These are phyloP conservation scores for Dichotomopilus funicola DNA, from an alignment of 2,329 filamentous ascomycete genomes.

Conservation along the genomic window DNA sequence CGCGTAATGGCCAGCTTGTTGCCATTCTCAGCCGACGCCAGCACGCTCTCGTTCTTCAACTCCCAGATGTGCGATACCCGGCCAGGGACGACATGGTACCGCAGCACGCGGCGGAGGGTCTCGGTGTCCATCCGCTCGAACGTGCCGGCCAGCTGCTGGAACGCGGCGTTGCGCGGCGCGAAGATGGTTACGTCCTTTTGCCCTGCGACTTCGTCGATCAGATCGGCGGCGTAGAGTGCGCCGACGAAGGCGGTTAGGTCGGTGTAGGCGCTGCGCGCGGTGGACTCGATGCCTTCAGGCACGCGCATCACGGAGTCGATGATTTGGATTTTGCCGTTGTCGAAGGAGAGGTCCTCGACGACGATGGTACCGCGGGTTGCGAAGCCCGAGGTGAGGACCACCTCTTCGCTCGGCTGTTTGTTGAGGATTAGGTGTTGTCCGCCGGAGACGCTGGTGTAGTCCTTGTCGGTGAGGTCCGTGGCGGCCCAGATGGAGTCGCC, in stretches of 20 bases:
- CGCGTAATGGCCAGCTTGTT: constrained; percentile 42
- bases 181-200: constrained; percentile 47
- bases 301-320: constrained; percentile 47
- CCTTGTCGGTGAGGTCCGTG: constrained; percentile 36
- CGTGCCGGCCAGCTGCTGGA: constrained; percentile 42
- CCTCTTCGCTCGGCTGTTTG: constrained; percentile 37
- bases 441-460: constrained; percentile 42
- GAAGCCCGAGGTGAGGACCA: constrained; percentile 35
- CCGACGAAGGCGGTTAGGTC: constrained; percentile 37
- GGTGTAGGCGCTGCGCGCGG: constrained; percentile 30
- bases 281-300: constrained; percentile 34
- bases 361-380: constrained; percentile 39
- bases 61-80: constrained; percentile 45
- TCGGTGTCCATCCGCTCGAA: constrained; percentile 34
- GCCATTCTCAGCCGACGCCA: constrained; percentile 28
- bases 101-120: constrained; percentile 39
- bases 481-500: constrained; percentile 36
- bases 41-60: constrained; percentile 40
- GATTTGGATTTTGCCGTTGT: constrained; percentile 45
- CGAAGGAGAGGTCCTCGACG: constrained; percentile 40
- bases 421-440: constrained; percentile 44
- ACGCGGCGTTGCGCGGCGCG: constrained; percentile 46
- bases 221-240: constrained; percentile 34
- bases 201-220: constrained; percentile 35
- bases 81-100: constrained; percentile 51